A percentile compares a stretch with the other conserved stretches of the same genome.
phyloP scores from a whole-genome alignment of 2,329 filamentous ascomycete genomes.

The Sporothrix humicola region DNA sequence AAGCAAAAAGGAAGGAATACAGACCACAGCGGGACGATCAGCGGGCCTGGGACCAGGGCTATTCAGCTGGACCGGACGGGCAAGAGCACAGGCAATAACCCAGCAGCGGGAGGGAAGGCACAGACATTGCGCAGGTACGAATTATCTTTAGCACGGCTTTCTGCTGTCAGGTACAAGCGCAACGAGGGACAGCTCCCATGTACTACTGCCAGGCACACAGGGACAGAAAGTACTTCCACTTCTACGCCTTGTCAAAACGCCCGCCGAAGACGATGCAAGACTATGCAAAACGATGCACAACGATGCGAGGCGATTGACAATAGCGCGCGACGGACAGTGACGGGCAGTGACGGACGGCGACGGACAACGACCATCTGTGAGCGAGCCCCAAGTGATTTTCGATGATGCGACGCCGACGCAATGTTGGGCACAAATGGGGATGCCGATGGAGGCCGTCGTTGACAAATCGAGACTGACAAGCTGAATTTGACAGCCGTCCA shows the following conservation, averaged over 20 bases:
- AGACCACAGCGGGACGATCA: conserved; percentile 22
- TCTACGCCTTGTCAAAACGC: background rate
- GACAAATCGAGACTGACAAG: too few species aligned
- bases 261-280: too few species aligned
- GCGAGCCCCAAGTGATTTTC: background rate
- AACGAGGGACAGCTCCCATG: too few species aligned
- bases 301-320: too few species aligned
- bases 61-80: conserved; percentile 5
- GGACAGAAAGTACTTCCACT: background rate
- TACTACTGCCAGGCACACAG: too few species aligned
- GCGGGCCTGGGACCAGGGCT: conserved; percentile 12
- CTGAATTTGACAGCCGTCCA: too few species aligned
- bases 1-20: background rate
- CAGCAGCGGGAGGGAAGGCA: background rate
- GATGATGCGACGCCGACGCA: background rate
- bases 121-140: background rate
- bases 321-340: too few species aligned
- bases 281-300: too few species aligned
- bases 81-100: too few species aligned
- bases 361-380: too few species aligned
- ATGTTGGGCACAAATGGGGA: conserved; percentile 5
- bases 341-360: too few species aligned
- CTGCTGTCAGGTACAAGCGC: conserved; percentile 7
- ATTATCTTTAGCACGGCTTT: too few species aligned
- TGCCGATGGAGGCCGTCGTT: conserved; percentile 13